Conservation (phyloP, 2,329 filamentous ascomycete genomes). For the Calonectria pteridis region DNA sequence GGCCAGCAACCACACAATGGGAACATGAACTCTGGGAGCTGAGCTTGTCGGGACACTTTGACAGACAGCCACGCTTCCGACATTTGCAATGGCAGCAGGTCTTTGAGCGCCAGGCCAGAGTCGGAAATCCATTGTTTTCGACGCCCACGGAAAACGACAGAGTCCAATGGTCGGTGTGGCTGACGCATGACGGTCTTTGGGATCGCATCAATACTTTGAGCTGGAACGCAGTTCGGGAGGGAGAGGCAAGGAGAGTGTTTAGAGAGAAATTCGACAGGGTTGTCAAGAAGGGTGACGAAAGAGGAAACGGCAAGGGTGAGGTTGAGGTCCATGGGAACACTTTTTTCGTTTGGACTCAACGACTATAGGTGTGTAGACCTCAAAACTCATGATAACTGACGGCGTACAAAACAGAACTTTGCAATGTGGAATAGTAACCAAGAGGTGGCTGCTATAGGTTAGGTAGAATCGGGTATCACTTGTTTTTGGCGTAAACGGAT, state of each 20-base stretch:
- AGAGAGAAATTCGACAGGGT: conserved; percentile 66
- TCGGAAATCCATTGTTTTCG: conserved; percentile 64
- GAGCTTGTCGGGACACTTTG: conserved; percentile 62
- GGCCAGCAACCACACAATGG: conserved; percentile 70
- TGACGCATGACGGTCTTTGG: conserved; percentile 73
- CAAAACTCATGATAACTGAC: no score
- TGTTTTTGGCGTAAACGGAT: background rate
- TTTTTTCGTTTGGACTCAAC: conserved; percentile 72
- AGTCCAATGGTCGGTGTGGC: conserved; percentile 57
- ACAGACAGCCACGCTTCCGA: conserved; percentile 74
- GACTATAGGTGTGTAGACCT: conserved; percentile 47
- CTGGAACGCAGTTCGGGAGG: conserved; percentile 72
- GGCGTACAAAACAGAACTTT: background rate
- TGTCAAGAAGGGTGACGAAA: conserved; percentile 64
- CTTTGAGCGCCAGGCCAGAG: conserved; percentile 70
- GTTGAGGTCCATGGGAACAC: conserved; percentile 75
- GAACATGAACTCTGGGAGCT: conserved; percentile 72
- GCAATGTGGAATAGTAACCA: background rate
- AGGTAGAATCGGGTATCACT: background rate
- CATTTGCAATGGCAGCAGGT: conserved; percentile 73
- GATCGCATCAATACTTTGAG: conserved; percentile 74
- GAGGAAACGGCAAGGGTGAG: conserved; percentile 71
- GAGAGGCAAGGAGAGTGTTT: conserved; percentile 61
- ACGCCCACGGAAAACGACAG: conserved; percentile 70
- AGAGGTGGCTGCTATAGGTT: background rate